phyloP scores from a whole-genome alignment of 371 early-diverging fungal genomes.

The Globomyces sp. region DNA sequence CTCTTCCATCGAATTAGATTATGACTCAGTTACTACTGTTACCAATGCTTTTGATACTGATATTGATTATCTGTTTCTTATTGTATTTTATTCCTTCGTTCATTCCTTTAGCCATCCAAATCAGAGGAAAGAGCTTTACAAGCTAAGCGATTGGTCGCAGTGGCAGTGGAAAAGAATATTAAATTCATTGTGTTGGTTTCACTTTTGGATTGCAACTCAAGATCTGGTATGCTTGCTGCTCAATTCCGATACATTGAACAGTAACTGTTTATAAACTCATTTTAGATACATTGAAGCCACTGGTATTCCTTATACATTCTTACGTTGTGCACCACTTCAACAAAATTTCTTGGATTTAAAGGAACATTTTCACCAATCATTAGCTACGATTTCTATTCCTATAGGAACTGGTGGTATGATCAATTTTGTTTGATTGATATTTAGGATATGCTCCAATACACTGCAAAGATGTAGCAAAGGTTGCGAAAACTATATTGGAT shows the following conservation, averaged over 20 bases:
- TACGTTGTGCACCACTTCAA: conserved; percentile 23
- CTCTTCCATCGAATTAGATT: conserved; percentile 9
- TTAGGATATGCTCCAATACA: conserved; percentile 22
- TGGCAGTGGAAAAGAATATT: conserved; percentile 14
- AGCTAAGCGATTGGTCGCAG: conserved; percentile 14
- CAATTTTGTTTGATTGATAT: too few species aligned
- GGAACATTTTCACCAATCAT: conserved; percentile 3
- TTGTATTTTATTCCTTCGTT: background rate
- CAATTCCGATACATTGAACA: conserved; percentile 23
- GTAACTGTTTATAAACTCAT: background rate
- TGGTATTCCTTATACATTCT: conserved; percentile 21
- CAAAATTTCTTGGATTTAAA: conserved; percentile 16
- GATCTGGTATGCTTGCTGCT: conserved; percentile 15
- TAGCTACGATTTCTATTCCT: conserved; percentile 24
- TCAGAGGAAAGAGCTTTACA: conserved; percentile 13
- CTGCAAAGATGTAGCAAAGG: conserved; percentile 21
- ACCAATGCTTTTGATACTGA: conserved; percentile 6
- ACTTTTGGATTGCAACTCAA: conserved; percentile 17
- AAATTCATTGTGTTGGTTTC: conserved; percentile 22
- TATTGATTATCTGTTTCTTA: conserved; percentile 17
- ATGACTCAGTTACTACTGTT: conserved; percentile 11
- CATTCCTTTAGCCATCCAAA: background rate
- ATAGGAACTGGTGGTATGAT: conserved; percentile 17
- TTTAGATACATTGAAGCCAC: conserved; percentile 5
- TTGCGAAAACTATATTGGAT: conserved; percentile 8